phyloP scores from a whole-genome alignment of 2,329 filamentous ascomycete species.

The Microdochium bolleyi region DNA sequence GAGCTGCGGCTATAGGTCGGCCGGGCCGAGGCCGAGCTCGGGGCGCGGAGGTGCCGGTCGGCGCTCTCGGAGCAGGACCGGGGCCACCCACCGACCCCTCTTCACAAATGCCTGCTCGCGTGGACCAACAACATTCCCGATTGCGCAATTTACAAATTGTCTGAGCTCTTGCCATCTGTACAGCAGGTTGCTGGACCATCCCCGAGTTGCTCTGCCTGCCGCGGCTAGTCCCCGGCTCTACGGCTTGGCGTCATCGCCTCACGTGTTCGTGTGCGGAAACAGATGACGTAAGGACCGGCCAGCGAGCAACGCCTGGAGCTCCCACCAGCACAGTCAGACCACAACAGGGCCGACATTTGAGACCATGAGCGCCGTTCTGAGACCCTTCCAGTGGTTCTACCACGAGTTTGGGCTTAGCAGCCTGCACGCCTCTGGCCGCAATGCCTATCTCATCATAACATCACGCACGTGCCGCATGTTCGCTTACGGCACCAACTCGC shows the following conservation, averaged over 20 bases:
- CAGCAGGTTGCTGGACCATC: too few relatives aligned
- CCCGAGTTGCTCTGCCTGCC: neutral
- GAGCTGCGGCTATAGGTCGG: too few relatives aligned
- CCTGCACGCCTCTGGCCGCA: constrained; percentile 33
- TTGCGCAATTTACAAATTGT: too few relatives aligned
- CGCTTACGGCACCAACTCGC: constrained; percentile 52
- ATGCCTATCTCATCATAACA: constrained; percentile 47
- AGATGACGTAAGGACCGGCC: neutral
- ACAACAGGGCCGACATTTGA: neutral
- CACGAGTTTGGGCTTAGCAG: constrained; percentile 40
- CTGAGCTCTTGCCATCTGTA: too few relatives aligned
- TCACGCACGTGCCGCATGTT: constrained; percentile 48
- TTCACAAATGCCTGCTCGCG: too few relatives aligned
- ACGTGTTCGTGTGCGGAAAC: neutral
- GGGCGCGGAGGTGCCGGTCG: too few relatives aligned
- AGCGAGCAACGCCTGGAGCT: too few relatives aligned
- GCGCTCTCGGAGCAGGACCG: too few relatives aligned
- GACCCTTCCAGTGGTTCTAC: constrained; percentile 23
- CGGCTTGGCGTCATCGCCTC: neutral
- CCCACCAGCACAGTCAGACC: neutral
- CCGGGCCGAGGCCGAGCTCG: too few relatives aligned
- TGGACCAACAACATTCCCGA: too few relatives aligned
- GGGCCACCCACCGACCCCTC: too few relatives aligned
- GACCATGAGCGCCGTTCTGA: constrained; percentile 11
- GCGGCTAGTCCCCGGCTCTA: neutral